Evolutionary conservation across 495 filamentous ascomycete genomes (phyloP).

Genomic region (Aspergillus sclerotiicarbonarius): DNA sequence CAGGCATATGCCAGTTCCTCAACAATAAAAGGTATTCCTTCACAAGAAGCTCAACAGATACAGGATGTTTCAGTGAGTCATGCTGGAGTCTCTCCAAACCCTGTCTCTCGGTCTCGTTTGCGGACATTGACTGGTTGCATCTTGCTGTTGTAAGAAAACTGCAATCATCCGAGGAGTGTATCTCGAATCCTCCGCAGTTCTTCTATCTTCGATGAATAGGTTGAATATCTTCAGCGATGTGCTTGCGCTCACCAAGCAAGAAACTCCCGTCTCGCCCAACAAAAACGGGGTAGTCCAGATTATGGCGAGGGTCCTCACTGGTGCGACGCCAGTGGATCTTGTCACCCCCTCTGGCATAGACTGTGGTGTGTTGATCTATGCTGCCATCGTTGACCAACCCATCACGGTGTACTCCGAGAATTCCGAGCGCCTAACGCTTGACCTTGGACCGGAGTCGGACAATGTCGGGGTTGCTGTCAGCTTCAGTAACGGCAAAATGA

Average conservation of each 20-base stretch:
- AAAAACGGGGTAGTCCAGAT: background rate
- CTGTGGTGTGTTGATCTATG: conserved; percentile 6
- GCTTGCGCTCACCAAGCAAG: background rate
- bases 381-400: conserved; percentile 4
- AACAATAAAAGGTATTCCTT: too few relatives aligned
- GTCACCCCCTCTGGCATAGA: background rate
- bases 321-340: background rate
- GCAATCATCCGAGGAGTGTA: too few relatives aligned
- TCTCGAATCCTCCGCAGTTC: too few relatives aligned
- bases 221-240: background rate
- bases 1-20: too few relatives aligned
- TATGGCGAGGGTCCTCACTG: background rate
- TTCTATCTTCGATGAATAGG: too few relatives aligned
- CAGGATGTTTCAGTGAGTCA: too few relatives aligned
- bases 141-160: too few relatives aligned
- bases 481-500: background rate
- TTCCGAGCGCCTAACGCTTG: background rate
- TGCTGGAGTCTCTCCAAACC: too few relatives aligned
- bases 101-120: too few relatives aligned
- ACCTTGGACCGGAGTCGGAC: background rate
- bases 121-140: too few relatives aligned
- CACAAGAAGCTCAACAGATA: too few relatives aligned
- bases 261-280: background rate
- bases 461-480: background rate
- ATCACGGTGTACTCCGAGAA: background rate